Evolutionary conservation across 371 early-diverging fungal genomes (phyloP).

Genomic region (Chytridium lagenaria): DNA sequence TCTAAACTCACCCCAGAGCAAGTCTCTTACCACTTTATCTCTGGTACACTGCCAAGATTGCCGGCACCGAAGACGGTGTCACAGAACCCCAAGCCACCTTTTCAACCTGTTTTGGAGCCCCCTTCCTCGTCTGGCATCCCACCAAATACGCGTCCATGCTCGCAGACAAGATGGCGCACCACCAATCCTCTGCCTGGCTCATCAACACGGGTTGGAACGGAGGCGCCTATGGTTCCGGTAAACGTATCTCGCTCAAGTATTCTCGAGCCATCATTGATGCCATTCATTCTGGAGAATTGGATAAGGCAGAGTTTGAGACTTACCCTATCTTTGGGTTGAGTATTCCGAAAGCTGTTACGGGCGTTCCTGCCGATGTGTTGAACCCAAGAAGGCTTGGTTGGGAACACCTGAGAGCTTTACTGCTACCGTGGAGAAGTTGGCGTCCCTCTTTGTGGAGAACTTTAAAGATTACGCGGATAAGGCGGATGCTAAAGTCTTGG

Average conservation of each 20-base stretch:
- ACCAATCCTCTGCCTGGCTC: slow-evolving; percentile 93
- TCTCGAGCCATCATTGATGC: slow-evolving; percentile 97
- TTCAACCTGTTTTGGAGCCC: slow-evolving; percentile 95
- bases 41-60: slow-evolving; percentile 75
- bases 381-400: slow-evolving; percentile 86
- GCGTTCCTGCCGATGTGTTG: slow-evolving; percentile 85
- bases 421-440: slow-evolving; percentile 77
- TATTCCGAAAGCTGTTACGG: slow-evolving; percentile 78
- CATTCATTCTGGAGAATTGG: slow-evolving; percentile 90
- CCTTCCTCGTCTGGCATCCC: slow-evolving; percentile 97
- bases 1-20: slow-evolving; percentile 89
- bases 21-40: slow-evolving; percentile 97
- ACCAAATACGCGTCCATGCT: slow-evolving; percentile 96
- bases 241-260: slow-evolving; percentile 94
- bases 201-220: slow-evolving; percentile 99
- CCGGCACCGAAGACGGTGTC: no score
- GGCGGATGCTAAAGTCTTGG: slow-evolving; percentile 76
- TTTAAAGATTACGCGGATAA: slow-evolving; percentile 86
- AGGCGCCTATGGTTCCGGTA: slow-evolving; percentile 87
- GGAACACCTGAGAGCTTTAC: slow-evolving; percentile 70
- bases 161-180: slow-evolving; percentile 89
- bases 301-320: slow-evolving; percentile 76
- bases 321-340: slow-evolving; percentile 85
- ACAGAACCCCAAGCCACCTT: no score
- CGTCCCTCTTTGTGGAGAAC: slow-evolving; percentile 85